Evolutionary conservation across 805 yeast genomes (phyloP).

Genomic region (Isabelozyma rhagii): DNA sequence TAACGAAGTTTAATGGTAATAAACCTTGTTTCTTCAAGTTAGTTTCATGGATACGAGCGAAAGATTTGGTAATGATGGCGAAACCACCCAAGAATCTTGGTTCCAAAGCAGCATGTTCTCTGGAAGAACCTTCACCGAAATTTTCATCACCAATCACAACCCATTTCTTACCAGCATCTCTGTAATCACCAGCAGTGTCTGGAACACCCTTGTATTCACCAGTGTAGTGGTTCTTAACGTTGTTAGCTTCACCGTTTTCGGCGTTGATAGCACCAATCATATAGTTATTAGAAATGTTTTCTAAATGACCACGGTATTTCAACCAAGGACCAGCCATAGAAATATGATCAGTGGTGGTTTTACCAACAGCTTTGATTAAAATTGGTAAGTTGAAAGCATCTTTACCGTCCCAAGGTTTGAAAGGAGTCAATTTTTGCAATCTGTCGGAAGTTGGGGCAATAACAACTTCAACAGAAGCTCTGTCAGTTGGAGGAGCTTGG

Average conservation of each 20-base stretch:
- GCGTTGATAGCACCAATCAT: conserved; percentile 99
- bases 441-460: conserved; percentile 93
- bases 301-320: conserved; percentile 99
- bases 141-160: conserved; percentile 98
- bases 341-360: conserved; percentile 98
- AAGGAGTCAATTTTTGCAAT: conserved; percentile 90
- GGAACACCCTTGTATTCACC: conserved; percentile 95
- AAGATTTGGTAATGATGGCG: conserved; percentile 95
- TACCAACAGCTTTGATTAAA: conserved; percentile 92
- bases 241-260: conserved; percentile 93
- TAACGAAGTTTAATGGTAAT: conserved; percentile 90
- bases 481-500: conserved; percentile 94
- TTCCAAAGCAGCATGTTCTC: conserved; percentile 99
- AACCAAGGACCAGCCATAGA: conserved; percentile 99
- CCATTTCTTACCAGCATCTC: conserved; percentile 91
- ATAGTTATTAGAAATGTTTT: conserved; percentile 97
- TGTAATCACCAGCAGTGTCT: conserved; percentile 92
- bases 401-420: conserved; percentile 95
- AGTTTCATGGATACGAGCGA: conserved; percentile 99
- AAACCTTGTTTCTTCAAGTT: conserved; percentile 99
- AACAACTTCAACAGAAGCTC: conserved; percentile 67
- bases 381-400: conserved; percentile 88
- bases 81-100: conserved; percentile 99
- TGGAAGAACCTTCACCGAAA: conserved; percentile 99
- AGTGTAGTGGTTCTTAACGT: conserved; percentile 83